Percentiles rank a stretch among this genome's conserved stretches.
Evolutionary conservation across 352 stramenopile genomes (phyloP).

Genomic region (Saprolegnia parasitica): DNA sequence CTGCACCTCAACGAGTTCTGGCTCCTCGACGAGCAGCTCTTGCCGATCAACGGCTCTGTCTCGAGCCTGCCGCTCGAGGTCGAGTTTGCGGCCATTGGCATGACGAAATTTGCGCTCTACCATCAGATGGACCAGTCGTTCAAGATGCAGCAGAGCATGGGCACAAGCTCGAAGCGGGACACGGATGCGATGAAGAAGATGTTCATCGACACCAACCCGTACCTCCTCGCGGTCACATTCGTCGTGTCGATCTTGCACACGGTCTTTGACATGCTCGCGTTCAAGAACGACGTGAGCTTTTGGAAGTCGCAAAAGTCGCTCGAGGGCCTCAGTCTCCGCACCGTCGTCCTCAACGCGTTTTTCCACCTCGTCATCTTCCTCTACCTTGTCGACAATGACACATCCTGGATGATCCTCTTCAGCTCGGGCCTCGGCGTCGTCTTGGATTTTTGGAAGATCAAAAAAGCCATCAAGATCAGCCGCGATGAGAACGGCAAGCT

Average conservation of each 20-base stretch:
- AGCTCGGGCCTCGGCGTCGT: constrained; percentile 73
- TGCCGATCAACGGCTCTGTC: constrained; percentile 87
- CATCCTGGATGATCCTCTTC: constrained; percentile 93
- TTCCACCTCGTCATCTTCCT: constrained; percentile 97
- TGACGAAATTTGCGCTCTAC: constrained; percentile 92
- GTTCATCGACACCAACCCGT: constrained; percentile 97
- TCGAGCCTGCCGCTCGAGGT: constrained; percentile 76
- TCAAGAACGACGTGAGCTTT: constrained; percentile 99
- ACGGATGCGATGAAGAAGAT: constrained; percentile 92
- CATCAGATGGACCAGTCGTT: constrained; percentile 91
- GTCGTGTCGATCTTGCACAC: constrained; percentile 95
- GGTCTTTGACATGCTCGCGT: constrained; percentile 98
- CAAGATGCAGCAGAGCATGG: constrained; percentile 88
- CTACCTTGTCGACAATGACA: constrained; percentile 98
- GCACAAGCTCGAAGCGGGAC: constrained; percentile 85
- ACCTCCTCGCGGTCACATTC: constrained; percentile 93
- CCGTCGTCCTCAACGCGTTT: constrained; percentile 94
- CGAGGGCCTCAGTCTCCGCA: constrained; percentile 91
- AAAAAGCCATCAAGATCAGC: constrained; percentile 85
- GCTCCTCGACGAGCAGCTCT: constrained; percentile 82
- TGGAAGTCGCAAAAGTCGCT: constrained; percentile 98
- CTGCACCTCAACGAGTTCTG: constrained; percentile 94
- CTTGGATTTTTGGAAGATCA: constrained; percentile 93
- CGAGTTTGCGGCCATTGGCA: constrained; percentile 74
- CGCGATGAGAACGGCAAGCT: constrained; percentile 78